phyloP scores from a whole-genome alignment of 192 early-diverging fungal genomes.

The Chytriomyces hyalinus region DNA sequence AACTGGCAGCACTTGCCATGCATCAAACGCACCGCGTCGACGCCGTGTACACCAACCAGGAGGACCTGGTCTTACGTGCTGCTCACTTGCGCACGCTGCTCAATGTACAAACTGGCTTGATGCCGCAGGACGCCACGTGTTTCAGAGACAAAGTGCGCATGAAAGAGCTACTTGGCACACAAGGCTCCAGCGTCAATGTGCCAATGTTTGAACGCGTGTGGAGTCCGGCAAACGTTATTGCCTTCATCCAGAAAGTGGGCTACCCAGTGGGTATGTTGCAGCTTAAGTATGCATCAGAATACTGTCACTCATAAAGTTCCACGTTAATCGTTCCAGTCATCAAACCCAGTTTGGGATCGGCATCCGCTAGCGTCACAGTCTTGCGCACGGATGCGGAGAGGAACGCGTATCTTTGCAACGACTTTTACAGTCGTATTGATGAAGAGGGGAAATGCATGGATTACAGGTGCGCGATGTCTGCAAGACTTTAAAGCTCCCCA shows the following conservation, averaged over 20 bases:
- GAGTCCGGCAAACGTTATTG: slow-evolving; percentile 39
- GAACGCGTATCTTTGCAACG: slow-evolving; percentile 34
- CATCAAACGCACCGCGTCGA: slow-evolving; percentile 47
- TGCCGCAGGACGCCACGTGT: slow-evolving; percentile 17
- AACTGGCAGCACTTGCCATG: slow-evolving; percentile 32
- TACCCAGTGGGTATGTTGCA: slow-evolving; percentile 37
- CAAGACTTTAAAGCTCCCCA: not conserved
- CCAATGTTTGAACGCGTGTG: slow-evolving; percentile 40
- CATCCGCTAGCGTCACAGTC: slow-evolving; percentile 42
- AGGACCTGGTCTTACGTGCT: slow-evolving; percentile 51
- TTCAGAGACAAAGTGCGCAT: slow-evolving; percentile 49
- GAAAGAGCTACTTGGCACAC: slow-evolving; percentile 29
- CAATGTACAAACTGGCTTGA: slow-evolving; percentile 24
- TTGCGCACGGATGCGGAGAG: slow-evolving; percentile 30
- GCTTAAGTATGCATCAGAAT: not conserved
- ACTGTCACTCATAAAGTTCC: not conserved
- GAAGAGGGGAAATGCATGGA: slow-evolving; percentile 40
- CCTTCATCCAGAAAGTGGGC: slow-evolving; percentile 31
- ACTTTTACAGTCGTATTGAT: slow-evolving; percentile 40
- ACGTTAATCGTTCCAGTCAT: slow-evolving; percentile 32
- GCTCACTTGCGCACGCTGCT: slow-evolving; percentile 38
- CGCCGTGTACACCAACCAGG: slow-evolving; percentile 51
- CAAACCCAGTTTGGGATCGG: slow-evolving; percentile 49
- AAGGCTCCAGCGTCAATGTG: slow-evolving; percentile 35
- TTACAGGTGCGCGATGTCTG: slow-evolving; percentile 28